phyloP scores from a whole-genome alignment of 1,284 basidiomycete genomes.

The Papiliotrema flavescens region DNA sequence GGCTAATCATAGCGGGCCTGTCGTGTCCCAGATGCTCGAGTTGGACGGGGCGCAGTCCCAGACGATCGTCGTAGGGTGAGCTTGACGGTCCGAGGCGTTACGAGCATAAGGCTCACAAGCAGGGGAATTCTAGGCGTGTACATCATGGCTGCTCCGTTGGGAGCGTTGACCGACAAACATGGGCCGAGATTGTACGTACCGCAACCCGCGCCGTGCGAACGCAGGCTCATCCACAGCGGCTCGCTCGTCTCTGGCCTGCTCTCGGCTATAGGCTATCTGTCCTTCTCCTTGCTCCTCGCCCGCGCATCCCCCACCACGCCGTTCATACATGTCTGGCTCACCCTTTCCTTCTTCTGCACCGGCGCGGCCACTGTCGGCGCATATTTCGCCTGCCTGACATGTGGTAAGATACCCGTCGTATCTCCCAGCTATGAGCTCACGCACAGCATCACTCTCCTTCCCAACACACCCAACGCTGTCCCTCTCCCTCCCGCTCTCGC shows the following conservation, averaged over 20 bases:
- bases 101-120: not conserved
- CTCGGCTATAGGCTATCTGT: slow-evolving; percentile 38
- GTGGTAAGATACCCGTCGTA: slow-evolving; percentile 20
- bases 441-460: slow-evolving; percentile 44
- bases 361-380: slow-evolving; percentile 47
- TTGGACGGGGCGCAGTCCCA: slow-evolving; percentile 39
- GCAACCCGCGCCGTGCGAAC: not conserved
- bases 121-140: slow-evolving; percentile 50
- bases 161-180: slow-evolving; percentile 40
- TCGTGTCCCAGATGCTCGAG: slow-evolving; percentile 33
- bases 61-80: slow-evolving; percentile 48
- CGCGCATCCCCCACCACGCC: slow-evolving; percentile 21
- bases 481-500: slow-evolving; percentile 44
- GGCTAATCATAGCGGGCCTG: slow-evolving; percentile 35
- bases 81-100: not conserved
- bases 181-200: slow-evolving; percentile 43
- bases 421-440: not conserved
- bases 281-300: slow-evolving; percentile 37
- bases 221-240: slow-evolving; percentile 20
- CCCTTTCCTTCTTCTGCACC: slow-evolving; percentile 41
- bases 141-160: slow-evolving; percentile 47
- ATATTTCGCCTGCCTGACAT: slow-evolving; percentile 47
- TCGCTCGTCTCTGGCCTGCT: slow-evolving; percentile 42
- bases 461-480: slow-evolving; percentile 45
- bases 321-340: slow-evolving; percentile 35